These are phyloP conservation scores for Leccinum aurantiacum DNA, from an alignment of 768 basidiomycete genomes.

Conservation along the genomic window DNA sequence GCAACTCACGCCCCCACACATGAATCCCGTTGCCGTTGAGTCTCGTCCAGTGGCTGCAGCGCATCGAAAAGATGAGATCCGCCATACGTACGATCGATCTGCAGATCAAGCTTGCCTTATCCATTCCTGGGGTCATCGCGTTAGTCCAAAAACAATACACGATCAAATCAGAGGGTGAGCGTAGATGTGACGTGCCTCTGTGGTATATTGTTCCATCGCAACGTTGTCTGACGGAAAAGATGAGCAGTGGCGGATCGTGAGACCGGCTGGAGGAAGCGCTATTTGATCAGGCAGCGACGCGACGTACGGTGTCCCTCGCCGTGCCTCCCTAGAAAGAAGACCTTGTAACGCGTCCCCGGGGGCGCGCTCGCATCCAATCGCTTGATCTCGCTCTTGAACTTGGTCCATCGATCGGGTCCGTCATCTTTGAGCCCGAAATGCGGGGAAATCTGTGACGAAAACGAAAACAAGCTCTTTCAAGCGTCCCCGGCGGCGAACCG, in stretches of 20 bases:
- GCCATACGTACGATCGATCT: not conserved
- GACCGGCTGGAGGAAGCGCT: not conserved
- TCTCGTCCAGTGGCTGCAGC: constrained; percentile 51
- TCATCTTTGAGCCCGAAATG: constrained; percentile 61
- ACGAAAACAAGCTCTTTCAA: not conserved
- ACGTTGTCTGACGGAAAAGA: constrained; percentile 67
- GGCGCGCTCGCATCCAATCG: constrained; percentile 45
- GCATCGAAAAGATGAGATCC: not conserved
- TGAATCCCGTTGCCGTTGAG: constrained; percentile 63
- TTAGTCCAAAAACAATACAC: not conserved
- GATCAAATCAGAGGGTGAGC: not conserved
- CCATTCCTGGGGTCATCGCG: constrained; percentile 46
- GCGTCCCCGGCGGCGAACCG: not conserved
- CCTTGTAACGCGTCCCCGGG: constrained; percentile 50
- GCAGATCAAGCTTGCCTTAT: constrained; percentile 44
- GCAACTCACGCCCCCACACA: constrained; percentile 69
- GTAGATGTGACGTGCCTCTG: constrained; percentile 29
- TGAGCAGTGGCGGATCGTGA: constrained; percentile 42
- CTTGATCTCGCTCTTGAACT: constrained; percentile 40
- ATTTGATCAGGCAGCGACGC: constrained; percentile 24
- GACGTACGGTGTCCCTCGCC: constrained; percentile 71
- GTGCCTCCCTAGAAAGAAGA: constrained; percentile 66
- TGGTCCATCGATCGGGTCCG: constrained; percentile 50
- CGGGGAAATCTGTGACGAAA: constrained; percentile 45
- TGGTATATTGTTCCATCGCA: constrained; percentile 64